Conservation (phyloP, 495 filamentous ascomycete species). For the Opeltia flavorubescens region DNA sequence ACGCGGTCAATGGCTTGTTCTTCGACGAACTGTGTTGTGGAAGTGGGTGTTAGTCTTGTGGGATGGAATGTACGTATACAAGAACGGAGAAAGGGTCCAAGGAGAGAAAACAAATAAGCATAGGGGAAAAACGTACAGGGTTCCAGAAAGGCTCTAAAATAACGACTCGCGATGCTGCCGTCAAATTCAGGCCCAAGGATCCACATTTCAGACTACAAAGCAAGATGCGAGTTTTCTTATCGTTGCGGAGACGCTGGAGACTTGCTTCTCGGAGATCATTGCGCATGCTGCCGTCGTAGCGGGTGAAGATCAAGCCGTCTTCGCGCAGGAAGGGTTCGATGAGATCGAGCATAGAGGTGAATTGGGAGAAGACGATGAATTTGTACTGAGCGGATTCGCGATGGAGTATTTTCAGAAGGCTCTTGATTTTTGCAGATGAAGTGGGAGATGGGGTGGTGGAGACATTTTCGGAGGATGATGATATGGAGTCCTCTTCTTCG, state of each 20-base stretch:
- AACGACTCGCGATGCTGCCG: slow-evolving; percentile 81
- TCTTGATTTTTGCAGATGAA: slow-evolving; percentile 80
- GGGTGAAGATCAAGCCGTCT: slow-evolving; percentile 59
- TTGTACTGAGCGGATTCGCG: slow-evolving; percentile 69
- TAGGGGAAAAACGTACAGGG: slow-evolving; percentile 42
- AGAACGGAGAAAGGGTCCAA: not conserved
- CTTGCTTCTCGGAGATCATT: slow-evolving; percentile 86
- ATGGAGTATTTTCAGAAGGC: slow-evolving; percentile 65
- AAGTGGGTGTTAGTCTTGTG: not conserved
- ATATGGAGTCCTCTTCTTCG: slow-evolving; percentile 28
- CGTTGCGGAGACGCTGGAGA: slow-evolving; percentile 58
- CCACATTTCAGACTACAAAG: slow-evolving; percentile 91
- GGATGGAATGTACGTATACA: not conserved
- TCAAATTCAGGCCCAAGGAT: slow-evolving; percentile 83
- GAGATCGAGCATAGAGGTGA: slow-evolving; percentile 94
- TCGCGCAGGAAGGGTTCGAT: slow-evolving; percentile 78
- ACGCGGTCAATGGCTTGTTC: slow-evolving; percentile 98
- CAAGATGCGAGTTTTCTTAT: slow-evolving; percentile 58
- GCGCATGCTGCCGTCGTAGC: slow-evolving; percentile 92
- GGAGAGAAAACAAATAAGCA: not conserved
- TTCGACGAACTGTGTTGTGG: slow-evolving; percentile 59
- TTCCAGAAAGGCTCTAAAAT: slow-evolving; percentile 99
- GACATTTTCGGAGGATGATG: slow-evolving; percentile 4
- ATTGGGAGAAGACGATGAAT: slow-evolving; percentile 95
- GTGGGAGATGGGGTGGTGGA: slow-evolving; percentile 26